Evolutionary conservation across 2,329 filamentous ascomycete genomes (phyloP).

Genomic region (Aquanectria penicillioides): DNA sequence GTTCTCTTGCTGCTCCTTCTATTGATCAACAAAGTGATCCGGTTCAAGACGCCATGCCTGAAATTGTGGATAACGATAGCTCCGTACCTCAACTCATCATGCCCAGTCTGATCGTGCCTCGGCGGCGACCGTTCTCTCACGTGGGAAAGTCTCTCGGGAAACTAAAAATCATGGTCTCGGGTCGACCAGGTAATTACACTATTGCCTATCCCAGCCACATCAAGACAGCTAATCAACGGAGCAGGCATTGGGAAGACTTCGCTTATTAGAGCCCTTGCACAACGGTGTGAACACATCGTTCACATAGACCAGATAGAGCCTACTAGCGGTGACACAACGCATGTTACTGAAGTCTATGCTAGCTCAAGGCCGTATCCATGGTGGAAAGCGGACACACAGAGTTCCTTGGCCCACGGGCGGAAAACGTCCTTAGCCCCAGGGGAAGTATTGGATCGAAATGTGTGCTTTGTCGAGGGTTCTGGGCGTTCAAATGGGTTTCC

Average conservation of each 20-base stretch:
- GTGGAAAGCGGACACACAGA: constrained; percentile 88
- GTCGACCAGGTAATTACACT: constrained; percentile 70
- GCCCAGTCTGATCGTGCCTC: constrained; percentile 94
- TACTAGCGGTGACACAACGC: constrained; percentile 26
- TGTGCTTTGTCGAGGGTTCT: constrained; percentile 92
- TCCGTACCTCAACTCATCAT: constrained; percentile 86
- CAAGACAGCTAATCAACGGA: constrained; percentile 7
- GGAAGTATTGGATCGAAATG: constrained; percentile 84
- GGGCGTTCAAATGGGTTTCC: constrained; percentile 66
- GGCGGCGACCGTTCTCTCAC: constrained; percentile 88
- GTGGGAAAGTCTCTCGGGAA: constrained; percentile 84
- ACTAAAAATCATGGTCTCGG: constrained; percentile 88
- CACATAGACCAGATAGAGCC: constrained; percentile 79
- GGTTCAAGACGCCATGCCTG: constrained; percentile 30
- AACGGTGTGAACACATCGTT: constrained; percentile 89
- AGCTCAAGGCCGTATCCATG: constrained; percentile 86
- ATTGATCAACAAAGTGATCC: constrained; percentile 42
- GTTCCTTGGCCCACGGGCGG: constrained; percentile 62
- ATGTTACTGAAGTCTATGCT: constrained; percentile 75
- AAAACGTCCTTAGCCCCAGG: constrained; percentile 75
- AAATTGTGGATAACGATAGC: constrained; percentile 31
- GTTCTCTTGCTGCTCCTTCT: constrained; percentile 60
- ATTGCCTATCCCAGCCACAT: not conserved
- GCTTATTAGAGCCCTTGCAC: constrained; percentile 87
- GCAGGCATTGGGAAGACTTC: constrained; percentile 88